Base-by-base conservation (phyloP, 2,329 filamentous ascomycete species). In the Aspergillus thermomutatus region DNA sequence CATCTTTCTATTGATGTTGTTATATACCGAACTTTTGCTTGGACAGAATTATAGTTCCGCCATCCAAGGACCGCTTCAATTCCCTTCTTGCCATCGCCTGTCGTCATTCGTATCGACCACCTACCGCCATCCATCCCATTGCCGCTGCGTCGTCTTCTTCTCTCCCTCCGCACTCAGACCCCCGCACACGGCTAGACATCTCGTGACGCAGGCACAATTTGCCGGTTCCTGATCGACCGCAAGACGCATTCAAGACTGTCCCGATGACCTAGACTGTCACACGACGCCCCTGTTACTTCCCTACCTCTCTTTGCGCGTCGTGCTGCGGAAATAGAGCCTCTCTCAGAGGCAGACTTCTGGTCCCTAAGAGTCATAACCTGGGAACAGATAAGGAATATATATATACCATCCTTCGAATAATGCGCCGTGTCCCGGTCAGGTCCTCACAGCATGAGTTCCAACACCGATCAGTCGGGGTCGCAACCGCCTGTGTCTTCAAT, bases 261-360 rank as follows among this genome's bases (percentile, higher is more conserved):
- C 58, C 59, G 53, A 64, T 63, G 57, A 43, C 37, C 17, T 48
- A 37, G 25, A 58, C 28, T 47, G 27, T 43, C 59, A 57, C 59
- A 43, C 52, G 43, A 46, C 43, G 43, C 21, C 43, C 43, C 10
- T 19, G 19, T 57, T 26, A 37, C 51, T 52, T 51, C 41, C 25
- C 23, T 28, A 47, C 48, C 46, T 26, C 48, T 54, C 49, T 49
- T 53, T 46, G 52, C 55, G 40, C 50, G 51, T 55, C 52, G 54
- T 56, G 53, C 49, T 54, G n/a, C 50, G 23, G 37, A 41, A 50
- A 23, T 50, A 49, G 49, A 46, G 23, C 43, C 11, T 23, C 43
- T 46, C 21, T 21, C 40, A 21, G 43, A 46, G 23, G 14, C 10
- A 46, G 43, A 23, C 10, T 25, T 21, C 43, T 46, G 21, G 21